Conservation (phyloP, 2,329 filamentous ascomycete genomes). For the Trichothecium sympodiale region DNA sequence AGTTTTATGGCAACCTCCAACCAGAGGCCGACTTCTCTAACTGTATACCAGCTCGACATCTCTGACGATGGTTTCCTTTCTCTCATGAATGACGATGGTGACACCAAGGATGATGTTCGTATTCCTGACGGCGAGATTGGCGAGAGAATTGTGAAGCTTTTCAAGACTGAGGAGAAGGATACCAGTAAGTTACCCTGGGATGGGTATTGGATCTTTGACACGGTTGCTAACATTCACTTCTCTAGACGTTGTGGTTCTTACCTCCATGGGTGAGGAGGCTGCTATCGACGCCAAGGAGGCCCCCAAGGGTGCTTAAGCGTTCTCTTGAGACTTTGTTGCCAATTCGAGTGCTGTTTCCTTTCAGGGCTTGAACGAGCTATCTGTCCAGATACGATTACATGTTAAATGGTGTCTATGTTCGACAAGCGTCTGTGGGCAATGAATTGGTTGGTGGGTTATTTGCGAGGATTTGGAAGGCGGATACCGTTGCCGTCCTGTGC, state of each 20-base stretch:
- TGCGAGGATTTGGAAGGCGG: too few relatives aligned
- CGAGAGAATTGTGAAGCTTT: conserved; percentile 74
- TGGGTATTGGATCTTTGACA: neutral
- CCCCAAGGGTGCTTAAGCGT: conserved; percentile 28
- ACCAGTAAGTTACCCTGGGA: conserved; percentile 60
- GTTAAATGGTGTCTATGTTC: too few relatives aligned
- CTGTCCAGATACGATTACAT: neutral
- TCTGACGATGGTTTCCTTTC: conserved; percentile 90
- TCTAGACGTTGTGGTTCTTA: conserved; percentile 80
- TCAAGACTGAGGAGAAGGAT: conserved; percentile 78
- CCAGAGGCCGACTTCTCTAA: conserved; percentile 9
- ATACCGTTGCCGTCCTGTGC: too few relatives aligned
- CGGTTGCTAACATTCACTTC: conserved; percentile 10
- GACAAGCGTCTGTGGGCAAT: neutral
- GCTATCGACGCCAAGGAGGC: conserved; percentile 93
- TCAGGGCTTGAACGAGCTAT: neutral
- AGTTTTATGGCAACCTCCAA: conserved; percentile 30
- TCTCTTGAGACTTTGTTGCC: neutral
- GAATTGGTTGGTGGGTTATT: too few relatives aligned
- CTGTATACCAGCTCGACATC: conserved; percentile 63
- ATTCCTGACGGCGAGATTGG: conserved; percentile 82
- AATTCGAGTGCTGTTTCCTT: neutral
- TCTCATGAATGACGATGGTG: conserved; percentile 79
- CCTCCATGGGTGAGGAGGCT: conserved; percentile 91
- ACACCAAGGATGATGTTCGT: conserved; percentile 91